A percentile compares a stretch with the other conserved stretches of the same genome.
Evolutionary conservation across 2,329 filamentous ascomycete genomes (phyloP).

Genomic region (Geosmithia flava): DNA sequence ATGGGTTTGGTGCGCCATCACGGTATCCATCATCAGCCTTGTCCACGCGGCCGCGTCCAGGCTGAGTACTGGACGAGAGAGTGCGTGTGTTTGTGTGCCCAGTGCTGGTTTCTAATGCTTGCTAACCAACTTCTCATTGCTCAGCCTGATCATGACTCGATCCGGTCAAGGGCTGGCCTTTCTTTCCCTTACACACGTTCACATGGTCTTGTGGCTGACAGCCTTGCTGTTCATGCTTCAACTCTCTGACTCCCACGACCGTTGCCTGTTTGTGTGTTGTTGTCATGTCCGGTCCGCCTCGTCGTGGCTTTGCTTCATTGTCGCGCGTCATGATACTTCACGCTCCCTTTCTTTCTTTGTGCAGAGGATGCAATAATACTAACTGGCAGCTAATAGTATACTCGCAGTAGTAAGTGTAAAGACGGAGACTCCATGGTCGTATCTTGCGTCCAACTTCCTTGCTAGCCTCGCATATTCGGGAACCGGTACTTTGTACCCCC

Average conservation of each 20-base stretch:
- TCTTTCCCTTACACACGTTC: neutral
- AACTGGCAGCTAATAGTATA: too few relatives aligned
- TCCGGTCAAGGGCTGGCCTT: neutral
- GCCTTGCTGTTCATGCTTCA: neutral
- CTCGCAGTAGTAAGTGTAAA: too few relatives aligned
- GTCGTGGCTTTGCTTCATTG: too few relatives aligned
- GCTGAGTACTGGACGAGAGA: neutral
- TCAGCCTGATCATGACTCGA: neutral
- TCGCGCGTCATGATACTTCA: too few relatives aligned
- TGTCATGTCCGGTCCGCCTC: too few relatives aligned
- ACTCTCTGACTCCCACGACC: neutral
- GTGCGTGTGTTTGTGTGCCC: neutral
- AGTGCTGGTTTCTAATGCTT: neutral
- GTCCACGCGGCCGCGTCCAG: constrained; percentile 1
- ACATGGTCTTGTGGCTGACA: neutral
- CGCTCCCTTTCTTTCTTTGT: too few relatives aligned
- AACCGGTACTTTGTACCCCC: neutral
- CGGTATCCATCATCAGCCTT: constrained; percentile 2
- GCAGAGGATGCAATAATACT: too few relatives aligned
- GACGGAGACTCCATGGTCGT: too few relatives aligned
- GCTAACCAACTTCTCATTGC: too few relatives aligned
- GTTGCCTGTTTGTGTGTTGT: neutral
- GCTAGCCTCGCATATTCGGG: constrained; percentile 3
- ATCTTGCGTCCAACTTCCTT: constrained; percentile 1
- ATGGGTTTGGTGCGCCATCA: neutral